Evolutionary conservation across 164 flowering plant species (phyloP), one percentile per base, ranked within the genome.

Genomic region (Tinospora cordifolia): DNA sequence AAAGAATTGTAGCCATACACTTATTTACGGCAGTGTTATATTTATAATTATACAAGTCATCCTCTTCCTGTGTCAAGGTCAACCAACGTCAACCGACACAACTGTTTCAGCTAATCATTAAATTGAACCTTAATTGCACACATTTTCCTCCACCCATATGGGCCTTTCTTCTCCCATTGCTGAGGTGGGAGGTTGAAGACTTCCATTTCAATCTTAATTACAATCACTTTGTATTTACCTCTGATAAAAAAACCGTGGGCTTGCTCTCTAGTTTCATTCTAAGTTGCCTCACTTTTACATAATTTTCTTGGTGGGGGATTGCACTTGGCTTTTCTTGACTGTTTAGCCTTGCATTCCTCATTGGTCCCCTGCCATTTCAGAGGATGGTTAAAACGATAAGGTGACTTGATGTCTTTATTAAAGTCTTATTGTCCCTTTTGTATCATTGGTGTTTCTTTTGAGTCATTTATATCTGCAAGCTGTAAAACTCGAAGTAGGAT

Each of bases 391-490:
- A 15, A 40, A 40, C 17, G 59, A 17, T 22, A 17, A 51, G 17
- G 59, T 51, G n/a, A n/a, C n/a, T n/a, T n/a, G n/a, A n/a, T n/a
- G n/a, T n/a, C n/a, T n/a, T n/a, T n/a, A n/a, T n/a, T n/a, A 51
- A 41, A 51, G 59, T 17, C 59, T 17, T n/a, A 17, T 15, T 51
- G 59, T 51, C 59, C 59, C 59, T 22, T 14, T 51, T 51, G 59
- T 10, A n/a, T 51, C 59, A 17, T 51, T 51, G n/a, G n/a, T 51
- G 17, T 17, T 1, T 3, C n/a, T 51, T 51, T 51, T 51, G 22
- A 17, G 59, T 5, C 59, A 51, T 51, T 51, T 51, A 51, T 51
- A 51, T 51, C 59, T 51, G 59, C 59, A 51, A 51, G 59, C 59
- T 51, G 59, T 51, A 41, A 1, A 51, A 51, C 59, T 17, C 22